Evolutionary conservation across 129 eudicot genomes (phyloP).

Genomic region (Dittrichia graveolens): DNA sequence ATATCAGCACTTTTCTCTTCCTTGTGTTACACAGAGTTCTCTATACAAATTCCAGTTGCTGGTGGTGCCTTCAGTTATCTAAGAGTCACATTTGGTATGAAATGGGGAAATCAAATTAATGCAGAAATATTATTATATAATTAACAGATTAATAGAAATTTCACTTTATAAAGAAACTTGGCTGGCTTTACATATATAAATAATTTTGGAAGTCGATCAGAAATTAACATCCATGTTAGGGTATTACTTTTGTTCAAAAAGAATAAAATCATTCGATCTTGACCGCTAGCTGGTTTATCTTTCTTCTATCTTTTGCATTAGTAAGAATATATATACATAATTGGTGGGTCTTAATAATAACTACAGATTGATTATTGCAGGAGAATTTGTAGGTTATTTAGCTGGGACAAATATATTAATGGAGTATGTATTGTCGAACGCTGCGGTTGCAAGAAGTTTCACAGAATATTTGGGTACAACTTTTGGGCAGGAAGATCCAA

Average conservation of each 20-base stretch:
- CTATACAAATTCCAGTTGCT: conserved; percentile 75
- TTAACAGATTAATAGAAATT: neutral
- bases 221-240: conserved; percentile 1
- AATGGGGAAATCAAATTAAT: neutral
- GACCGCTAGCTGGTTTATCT: neutral
- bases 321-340: neutral
- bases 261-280: conserved; percentile 6
- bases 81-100: conserved; percentile 78
- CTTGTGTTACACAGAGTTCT: conserved; percentile 79
- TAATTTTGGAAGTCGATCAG: neutral
- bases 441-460: conserved; percentile 79
- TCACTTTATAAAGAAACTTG: neutral
- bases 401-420: conserved; percentile 77
- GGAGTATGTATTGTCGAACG: conserved; percentile 85
- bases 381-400: conserved; percentile 81
- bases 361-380: conserved; percentile 35
- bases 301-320: neutral
- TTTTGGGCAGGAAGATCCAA: conserved; percentile 64
- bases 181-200: neutral
- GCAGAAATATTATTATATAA: neutral
- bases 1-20: conserved; percentile 78
- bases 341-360: neutral
- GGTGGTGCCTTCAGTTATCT: conserved; percentile 91
- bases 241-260: neutral
- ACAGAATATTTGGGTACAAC: conserved; percentile 69